Evolutionary conservation across 2,329 filamentous ascomycete species (phyloP), one percentile per base, ranked within the genome.

Genomic region (Ceratocystis cubensis): DNA sequence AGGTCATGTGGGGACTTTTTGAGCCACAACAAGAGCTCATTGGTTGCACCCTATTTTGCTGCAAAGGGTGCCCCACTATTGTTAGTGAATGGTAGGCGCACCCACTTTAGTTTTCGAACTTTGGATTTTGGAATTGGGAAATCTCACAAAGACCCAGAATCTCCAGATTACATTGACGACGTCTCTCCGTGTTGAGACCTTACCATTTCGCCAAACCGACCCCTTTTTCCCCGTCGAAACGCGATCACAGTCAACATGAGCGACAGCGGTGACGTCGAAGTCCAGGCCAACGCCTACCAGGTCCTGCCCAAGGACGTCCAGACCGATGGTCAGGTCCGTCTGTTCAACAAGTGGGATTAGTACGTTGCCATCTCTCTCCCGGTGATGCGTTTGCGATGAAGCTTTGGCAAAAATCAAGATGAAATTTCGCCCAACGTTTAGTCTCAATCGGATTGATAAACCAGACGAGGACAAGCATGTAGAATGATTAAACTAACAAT

Each of bases 321-420:
- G 75, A 90, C 96, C 82, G 87, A 94, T 81, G 92, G 91, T 80
- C 88, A 84, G 81, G 84, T 94, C 79, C 96, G 96, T 88, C 86
- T 96, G 75, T 96, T 96, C 87, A 95, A 94, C 88, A 96, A 95
- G 82, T 96, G 92, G 81, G 81, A 81, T 82, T 99, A 97, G 67
- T 68, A 68, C 63, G 67, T 68, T 66, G 56, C 37, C 57, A 62
- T 45, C 64, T 45, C 44, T 44, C n/a, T 65, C 48, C 57, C 13
- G n/a, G n/a, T 45, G 45, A 61, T 67, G 41, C 63, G 37, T 56
- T 45, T 53, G 41, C 56, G 63, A 65, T 67, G 45, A 50, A 65
- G 20, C 37, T 56, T 25, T 33, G 56, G 25, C 61, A 64, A 28
- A 41, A 63, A 57, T 63, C 37, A 64, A 61, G 13, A 50, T 25